Base-by-base conservation (phyloP, 2,329 filamentous ascomycete genomes). In the Passalora sequoiae region DNA sequence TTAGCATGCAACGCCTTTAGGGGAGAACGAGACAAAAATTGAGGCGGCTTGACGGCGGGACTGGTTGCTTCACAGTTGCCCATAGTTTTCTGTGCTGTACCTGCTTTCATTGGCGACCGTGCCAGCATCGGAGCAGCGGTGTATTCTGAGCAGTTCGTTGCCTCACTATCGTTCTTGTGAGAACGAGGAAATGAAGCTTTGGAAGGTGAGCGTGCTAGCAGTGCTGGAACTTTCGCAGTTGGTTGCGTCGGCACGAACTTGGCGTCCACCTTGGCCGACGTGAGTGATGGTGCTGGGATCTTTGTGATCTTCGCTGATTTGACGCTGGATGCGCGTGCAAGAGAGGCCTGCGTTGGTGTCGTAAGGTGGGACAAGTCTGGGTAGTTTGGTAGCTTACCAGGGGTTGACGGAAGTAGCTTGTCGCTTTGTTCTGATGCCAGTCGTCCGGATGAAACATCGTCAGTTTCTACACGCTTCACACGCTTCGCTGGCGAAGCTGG, bases 281-380 rank as follows among this genome's bases (percentile, higher is more conserved):
- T 52, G 52, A 55, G 46, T 12, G 28, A 32, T 10, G 51, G 56
- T n/a, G 47, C 58, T 3, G 58, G 59, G 17, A 64, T 62, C 49
- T 60, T 62, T 21, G 48, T 47, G 8, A 44, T 62, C 57, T 70
- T 71, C 17, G 58, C 48, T 6, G 62, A 58, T 55, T 73, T 76
- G 32, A 76, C 67, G 53, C 72, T 80, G 42, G 74, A 67, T 35
- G 75, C 68, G 31, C 83, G 80, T 24, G 81, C 78, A 39, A 86
- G 64, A 1, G 85, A 87, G 6, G 86, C 72, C 62, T 87, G 88
- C 6, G 86, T 92, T 0, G 89, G 88, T 4, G 86, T 94, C 64
- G 82, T 77, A 21, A 91, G 69, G 21, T 62, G 57, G n/a, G 59
- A 46, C 72, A 80, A 49, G 72, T 70, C 47, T 72, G 66, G 49